Percentiles rank a stretch among this genome's conserved stretches.
phyloP scores from a whole-genome alignment of 2,329 filamentous ascomycete species.

The Aureobasidium namibiae region DNA sequence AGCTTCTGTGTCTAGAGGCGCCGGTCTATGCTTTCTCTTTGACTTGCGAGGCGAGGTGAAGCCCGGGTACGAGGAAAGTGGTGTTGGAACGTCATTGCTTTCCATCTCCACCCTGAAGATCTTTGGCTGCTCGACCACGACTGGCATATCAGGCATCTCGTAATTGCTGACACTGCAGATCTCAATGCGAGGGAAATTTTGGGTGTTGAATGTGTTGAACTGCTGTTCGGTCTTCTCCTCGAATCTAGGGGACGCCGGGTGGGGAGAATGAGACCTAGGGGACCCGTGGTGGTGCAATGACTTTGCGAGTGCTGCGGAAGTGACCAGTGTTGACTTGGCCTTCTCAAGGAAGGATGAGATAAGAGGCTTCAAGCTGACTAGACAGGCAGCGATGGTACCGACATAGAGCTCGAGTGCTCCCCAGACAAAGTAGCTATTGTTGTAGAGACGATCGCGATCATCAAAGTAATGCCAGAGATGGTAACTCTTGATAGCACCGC shows the following conservation, averaged over 20 bases:
- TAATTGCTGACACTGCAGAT: slow-evolving; percentile 1
- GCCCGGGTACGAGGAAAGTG: neutral
- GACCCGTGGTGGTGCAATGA: neutral
- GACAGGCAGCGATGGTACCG: slow-evolving; percentile 36
- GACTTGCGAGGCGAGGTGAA: neutral
- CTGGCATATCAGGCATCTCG: neutral
- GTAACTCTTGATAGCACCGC: slow-evolving; percentile 36
- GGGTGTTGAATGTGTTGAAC: neutral
- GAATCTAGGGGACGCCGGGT: neutral
- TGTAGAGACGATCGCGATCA: slow-evolving; percentile 29
- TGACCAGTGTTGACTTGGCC: slow-evolving; percentile 17
- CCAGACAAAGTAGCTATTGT: slow-evolving; percentile 37
- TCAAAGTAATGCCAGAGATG: slow-evolving; percentile 30
- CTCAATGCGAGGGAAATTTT: neutral
- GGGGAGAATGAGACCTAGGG: neutral
- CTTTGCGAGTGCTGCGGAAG: neutral
- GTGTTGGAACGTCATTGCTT: neutral
- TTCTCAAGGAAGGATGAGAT: slow-evolving; percentile 29
- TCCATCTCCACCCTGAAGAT: neutral
- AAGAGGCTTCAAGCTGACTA: slow-evolving; percentile 36
- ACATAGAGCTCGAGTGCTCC: slow-evolving; percentile 38
- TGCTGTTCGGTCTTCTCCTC: neutral
- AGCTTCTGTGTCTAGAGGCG: neutral
- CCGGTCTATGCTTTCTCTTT: slow-evolving; percentile 4
- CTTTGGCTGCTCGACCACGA: neutral